Percentiles rank a stretch among this genome's conserved stretches.
Evolutionary conservation across 352 stramenopile species (phyloP).

Genomic region (Phytophthora boehmeriae): DNA sequence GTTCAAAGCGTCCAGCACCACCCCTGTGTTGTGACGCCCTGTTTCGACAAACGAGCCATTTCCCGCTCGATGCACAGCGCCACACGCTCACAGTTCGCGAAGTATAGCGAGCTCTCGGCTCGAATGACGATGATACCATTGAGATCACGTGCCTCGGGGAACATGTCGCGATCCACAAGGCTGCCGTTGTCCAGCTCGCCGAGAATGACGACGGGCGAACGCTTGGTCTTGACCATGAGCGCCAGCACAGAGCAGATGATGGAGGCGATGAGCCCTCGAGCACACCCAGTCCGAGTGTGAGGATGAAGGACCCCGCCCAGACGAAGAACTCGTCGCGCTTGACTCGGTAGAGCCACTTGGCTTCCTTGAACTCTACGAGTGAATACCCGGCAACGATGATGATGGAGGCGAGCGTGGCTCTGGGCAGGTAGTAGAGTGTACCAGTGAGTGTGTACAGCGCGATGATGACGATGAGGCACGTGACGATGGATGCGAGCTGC

Average conservation of each 20-base stretch:
- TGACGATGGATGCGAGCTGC: slow-evolving; percentile 85
- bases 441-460: slow-evolving; percentile 84
- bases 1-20: slow-evolving; percentile 51
- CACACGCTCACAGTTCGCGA: slow-evolving; percentile 63
- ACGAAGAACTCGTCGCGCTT: slow-evolving; percentile 65
- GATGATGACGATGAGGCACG: slow-evolving; percentile 79
- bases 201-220: slow-evolving; percentile 40
- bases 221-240: slow-evolving; percentile 64
- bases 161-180: slow-evolving; percentile 41
- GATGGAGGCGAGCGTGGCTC: slow-evolving; percentile 77
- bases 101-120: slow-evolving; percentile 63
- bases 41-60: slow-evolving; percentile 27
- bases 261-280: slow-evolving; percentile 54
- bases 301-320: slow-evolving; percentile 52
- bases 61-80: slow-evolving; percentile 43
- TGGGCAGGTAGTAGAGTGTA: slow-evolving; percentile 86
- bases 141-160: slow-evolving; percentile 27
- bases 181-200: slow-evolving; percentile 44
- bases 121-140: slow-evolving; percentile 45
- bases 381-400: slow-evolving; percentile 91
- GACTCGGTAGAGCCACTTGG: slow-evolving; percentile 78
- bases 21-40: slow-evolving; percentile 38
- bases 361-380: slow-evolving; percentile 88
- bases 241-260: slow-evolving; percentile 62
- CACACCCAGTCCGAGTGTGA: slow-evolving; percentile 55